A percentile compares a stretch with the other conserved stretches of the same genome.
phyloP scores from a whole-genome alignment of 202 grass and related monocot genomes.

The Hordeum pubiflorum region DNA sequence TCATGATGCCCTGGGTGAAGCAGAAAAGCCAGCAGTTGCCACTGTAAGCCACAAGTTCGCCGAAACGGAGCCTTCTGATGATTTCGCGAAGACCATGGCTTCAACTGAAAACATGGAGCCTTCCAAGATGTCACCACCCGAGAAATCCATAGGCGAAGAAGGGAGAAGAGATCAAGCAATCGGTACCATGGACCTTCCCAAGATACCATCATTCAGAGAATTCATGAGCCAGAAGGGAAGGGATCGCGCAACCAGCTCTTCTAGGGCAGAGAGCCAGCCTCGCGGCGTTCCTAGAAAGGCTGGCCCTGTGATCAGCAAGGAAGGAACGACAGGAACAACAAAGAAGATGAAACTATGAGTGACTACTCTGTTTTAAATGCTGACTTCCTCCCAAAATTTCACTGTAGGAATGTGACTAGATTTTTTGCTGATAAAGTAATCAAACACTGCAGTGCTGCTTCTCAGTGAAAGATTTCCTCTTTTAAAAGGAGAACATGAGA shows the following conservation, averaged over 20 bases:
- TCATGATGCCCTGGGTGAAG: background rate
- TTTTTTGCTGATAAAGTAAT: background rate
- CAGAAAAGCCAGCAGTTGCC: conserved; percentile 4
- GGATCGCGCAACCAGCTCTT: conserved; percentile 18
- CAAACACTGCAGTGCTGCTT: background rate
- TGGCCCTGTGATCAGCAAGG: background rate
- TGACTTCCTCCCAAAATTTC: background rate
- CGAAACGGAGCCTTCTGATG: background rate
- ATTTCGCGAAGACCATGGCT: background rate
- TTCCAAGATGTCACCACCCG: conserved; percentile 47
- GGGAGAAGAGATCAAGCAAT: background rate
- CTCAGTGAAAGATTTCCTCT: background rate
- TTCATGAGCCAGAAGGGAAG: conserved; percentile 53
- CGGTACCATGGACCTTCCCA: conserved; percentile 37
- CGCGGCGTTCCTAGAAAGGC: conserved; percentile 21
- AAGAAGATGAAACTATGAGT: conserved; percentile 56
- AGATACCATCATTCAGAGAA: conserved; percentile 65
- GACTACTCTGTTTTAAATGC: background rate
- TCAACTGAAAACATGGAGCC: conserved; percentile 30
- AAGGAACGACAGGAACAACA: conserved; percentile 7
- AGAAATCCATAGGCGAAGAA: conserved; percentile 47
- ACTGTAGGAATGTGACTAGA: background rate
- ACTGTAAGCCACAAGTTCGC: background rate
- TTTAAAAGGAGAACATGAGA: background rate
- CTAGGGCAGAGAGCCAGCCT: conserved; percentile 2